Conservation (phyloP, 2,329 filamentous ascomycete species). For the Pseudogymnoascus sp. region DNA sequence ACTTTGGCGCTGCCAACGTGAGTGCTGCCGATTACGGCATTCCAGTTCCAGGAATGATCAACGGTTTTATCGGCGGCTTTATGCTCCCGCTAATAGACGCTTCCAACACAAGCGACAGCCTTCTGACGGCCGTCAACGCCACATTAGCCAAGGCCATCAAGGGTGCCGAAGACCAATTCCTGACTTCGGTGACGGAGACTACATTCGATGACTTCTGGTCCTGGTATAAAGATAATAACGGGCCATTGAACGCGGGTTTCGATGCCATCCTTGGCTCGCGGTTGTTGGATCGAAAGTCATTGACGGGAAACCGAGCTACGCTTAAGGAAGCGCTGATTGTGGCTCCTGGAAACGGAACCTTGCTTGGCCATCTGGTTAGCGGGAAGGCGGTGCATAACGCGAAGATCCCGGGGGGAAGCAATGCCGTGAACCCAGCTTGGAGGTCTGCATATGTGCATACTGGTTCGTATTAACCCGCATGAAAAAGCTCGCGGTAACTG, state of each 20-base stretch:
- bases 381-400: slow-evolving; percentile 41
- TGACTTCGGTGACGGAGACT: slow-evolving; percentile 7
- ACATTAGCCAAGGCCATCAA: slow-evolving; percentile 34
- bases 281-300: slow-evolving; percentile 34
- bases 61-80: slow-evolving; percentile 30
- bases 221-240: slow-evolving; percentile 25
- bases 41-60: slow-evolving; percentile 23
- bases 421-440: slow-evolving; percentile 47
- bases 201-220: slow-evolving; percentile 20
- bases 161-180: slow-evolving; percentile 25
- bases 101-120: slow-evolving; percentile 28
- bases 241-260: slow-evolving; percentile 36
- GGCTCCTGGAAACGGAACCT: slow-evolving; percentile 28
- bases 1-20: slow-evolving; percentile 36
- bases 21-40: slow-evolving; percentile 26
- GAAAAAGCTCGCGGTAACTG: not conserved
- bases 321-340: slow-evolving; percentile 34
- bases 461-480: slow-evolving; percentile 28
- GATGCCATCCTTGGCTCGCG: slow-evolving; percentile 38
- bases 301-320: slow-evolving; percentile 32
- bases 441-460: slow-evolving; percentile 38
- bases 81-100: slow-evolving; percentile 30
- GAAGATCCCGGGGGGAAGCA: slow-evolving; percentile 38
- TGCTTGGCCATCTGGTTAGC: slow-evolving; percentile 35
- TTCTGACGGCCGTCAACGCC: slow-evolving; percentile 28